Evolutionary conservation across 2,329 filamentous ascomycete species (phyloP).

Genomic region (Aspergillus felis): DNA sequence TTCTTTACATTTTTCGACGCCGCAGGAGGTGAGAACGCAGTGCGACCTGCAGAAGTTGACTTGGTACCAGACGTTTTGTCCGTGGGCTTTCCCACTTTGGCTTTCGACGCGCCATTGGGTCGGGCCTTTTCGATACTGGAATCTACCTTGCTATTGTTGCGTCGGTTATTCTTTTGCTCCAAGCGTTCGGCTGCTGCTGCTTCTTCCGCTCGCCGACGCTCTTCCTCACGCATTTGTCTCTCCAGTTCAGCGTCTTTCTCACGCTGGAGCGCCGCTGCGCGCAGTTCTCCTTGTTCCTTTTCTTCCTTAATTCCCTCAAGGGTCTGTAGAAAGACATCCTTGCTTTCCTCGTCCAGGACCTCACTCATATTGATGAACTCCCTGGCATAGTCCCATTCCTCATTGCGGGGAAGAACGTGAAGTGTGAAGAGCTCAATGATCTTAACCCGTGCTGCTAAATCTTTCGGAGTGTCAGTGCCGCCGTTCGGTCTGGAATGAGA

Average conservation of each 20-base stretch:
- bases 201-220: conserved; percentile 37
- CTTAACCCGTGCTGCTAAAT: conserved; percentile 80
- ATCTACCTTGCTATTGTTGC: conserved; percentile 62
- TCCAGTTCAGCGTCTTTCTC: conserved; percentile 54
- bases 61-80: conserved; percentile 25
- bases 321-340: conserved; percentile 83
- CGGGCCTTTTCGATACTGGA: conserved; percentile 62
- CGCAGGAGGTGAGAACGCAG: conserved; percentile 28
- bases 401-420: conserved; percentile 87
- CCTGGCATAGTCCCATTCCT: conserved; percentile 92
- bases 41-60: conserved; percentile 24
- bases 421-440: conserved; percentile 93
- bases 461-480: conserved; percentile 77
- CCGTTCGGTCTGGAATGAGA: conserved; percentile 42
- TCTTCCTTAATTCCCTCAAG: conserved; percentile 81
- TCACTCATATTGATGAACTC: conserved; percentile 86
- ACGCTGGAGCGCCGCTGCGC: conserved; percentile 60
- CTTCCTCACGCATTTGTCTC: conserved; percentile 43
- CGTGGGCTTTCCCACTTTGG: conserved; percentile 21
- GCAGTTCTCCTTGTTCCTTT: conserved; percentile 66
- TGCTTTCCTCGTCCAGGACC: conserved; percentile 84
- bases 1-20: conserved; percentile 39
- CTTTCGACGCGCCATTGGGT: conserved; percentile 31
- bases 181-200: conserved; percentile 39
- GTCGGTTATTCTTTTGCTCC: conserved; percentile 40